These are phyloP conservation scores for Elsinoe necatrix DNA, from an alignment of 2,329 filamentous ascomycete species.

Conservation along the genomic window DNA sequence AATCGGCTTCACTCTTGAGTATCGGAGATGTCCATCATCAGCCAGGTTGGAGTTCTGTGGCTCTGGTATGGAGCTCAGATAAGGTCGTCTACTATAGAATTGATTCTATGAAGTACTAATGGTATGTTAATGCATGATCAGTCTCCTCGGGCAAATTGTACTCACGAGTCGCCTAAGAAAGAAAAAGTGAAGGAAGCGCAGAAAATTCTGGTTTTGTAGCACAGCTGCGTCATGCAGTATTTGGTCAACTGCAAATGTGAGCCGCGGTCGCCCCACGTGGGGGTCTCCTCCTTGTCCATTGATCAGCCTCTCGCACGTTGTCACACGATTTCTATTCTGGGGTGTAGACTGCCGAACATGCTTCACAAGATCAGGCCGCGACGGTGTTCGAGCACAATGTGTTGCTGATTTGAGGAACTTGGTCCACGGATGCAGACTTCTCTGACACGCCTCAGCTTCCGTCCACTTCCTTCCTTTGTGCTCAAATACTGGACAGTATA, in stretches of 20 bases:
- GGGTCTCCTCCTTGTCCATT: neutral
- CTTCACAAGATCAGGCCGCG: neutral
- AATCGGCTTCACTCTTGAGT: slow-evolving; percentile 70
- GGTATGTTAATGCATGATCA: neutral
- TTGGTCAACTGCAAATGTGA: neutral
- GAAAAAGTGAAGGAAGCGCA: slow-evolving; percentile 17
- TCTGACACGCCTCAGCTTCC: no score
- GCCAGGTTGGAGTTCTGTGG: slow-evolving; percentile 90
- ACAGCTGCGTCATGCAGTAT: neutral
- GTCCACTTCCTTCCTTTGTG: neutral
- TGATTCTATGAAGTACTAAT: slow-evolving; percentile 58
- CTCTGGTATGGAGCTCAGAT: slow-evolving; percentile 89
- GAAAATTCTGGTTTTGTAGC: slow-evolving; percentile 13
- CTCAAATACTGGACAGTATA: neutral
- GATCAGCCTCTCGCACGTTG: neutral
- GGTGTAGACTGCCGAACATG: neutral
- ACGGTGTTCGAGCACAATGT: neutral
- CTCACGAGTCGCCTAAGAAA: slow-evolving; percentile 19
- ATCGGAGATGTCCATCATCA: slow-evolving; percentile 81
- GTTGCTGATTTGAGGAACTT: no score
- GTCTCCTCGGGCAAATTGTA: neutral
- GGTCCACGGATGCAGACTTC: no score
- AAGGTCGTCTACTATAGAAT: slow-evolving; percentile 95
- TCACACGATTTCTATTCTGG: neutral
- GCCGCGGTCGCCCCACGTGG: neutral